phyloP scores from a whole-genome alignment of 1,139 yeast genomes.

The Yamadazyma friedrichii region DNA sequence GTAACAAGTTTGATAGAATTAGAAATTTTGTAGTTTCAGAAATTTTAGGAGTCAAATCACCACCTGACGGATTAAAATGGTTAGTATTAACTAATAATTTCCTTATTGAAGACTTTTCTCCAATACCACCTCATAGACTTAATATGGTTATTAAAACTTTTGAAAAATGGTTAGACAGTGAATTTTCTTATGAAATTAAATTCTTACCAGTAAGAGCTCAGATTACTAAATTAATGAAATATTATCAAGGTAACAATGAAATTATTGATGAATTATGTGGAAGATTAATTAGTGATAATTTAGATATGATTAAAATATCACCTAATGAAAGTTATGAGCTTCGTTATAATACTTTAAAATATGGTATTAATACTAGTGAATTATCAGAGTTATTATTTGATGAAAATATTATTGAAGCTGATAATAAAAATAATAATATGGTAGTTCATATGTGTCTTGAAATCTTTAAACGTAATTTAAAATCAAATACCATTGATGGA shows the following conservation, averaged over 20 bases:
- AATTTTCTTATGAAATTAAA: conserved; percentile 55
- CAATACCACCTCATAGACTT: conserved; percentile 59
- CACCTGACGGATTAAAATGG: conserved; percentile 42
- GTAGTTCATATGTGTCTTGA: conserved; percentile 34
- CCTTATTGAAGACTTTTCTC: conserved; percentile 33
- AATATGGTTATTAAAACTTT: conserved; percentile 57
- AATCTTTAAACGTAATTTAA: conserved; percentile 26
- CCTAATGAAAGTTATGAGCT: conserved; percentile 41
- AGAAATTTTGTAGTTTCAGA: conserved; percentile 67
- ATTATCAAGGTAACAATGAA: conserved; percentile 22
- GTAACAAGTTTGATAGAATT: conserved; percentile 44
- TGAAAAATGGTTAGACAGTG: conserved; percentile 59
- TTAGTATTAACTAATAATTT: conserved; percentile 52
- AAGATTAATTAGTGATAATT: conserved; percentile 50
- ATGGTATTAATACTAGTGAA: conserved; percentile 21
- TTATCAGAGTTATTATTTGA: conserved; percentile 36
- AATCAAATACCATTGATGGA: conserved; percentile 6
- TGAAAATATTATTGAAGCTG: conserved; percentile 20
- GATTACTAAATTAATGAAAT: conserved; percentile 45
- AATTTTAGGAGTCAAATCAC: conserved; percentile 50
- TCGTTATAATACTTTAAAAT: conserved; percentile 41
- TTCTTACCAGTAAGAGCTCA: conserved; percentile 53
- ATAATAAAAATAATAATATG: conserved; percentile 23
- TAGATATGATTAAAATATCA: conserved; percentile 39
- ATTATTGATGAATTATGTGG: conserved; percentile 21